Evolutionary conservation across 2,329 filamentous ascomycete genomes (phyloP).

Genomic region (Aureobasidium sp.): DNA sequence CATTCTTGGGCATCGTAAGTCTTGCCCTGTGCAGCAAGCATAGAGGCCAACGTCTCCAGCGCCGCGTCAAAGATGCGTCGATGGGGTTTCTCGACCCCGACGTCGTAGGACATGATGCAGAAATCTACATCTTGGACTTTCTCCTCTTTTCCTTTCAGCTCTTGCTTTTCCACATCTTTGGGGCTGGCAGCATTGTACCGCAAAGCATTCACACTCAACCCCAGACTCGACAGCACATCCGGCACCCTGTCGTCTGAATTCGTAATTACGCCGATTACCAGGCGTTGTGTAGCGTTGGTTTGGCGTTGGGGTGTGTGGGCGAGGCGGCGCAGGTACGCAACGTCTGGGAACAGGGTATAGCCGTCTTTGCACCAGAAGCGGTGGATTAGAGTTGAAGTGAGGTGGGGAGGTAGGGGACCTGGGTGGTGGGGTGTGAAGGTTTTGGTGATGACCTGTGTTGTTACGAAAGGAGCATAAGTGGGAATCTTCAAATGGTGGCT

Average conservation of each 20-base stretch:
- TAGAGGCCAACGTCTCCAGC: slow-evolving; percentile 32
- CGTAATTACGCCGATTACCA: slow-evolving; percentile 50
- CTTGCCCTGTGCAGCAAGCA: slow-evolving; percentile 23
- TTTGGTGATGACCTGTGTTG: slow-evolving; percentile 47
- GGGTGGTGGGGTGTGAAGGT: slow-evolving; percentile 36
- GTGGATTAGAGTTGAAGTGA: slow-evolving; percentile 42
- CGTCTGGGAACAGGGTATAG: slow-evolving; percentile 42
- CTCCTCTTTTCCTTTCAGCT: slow-evolving; percentile 10
- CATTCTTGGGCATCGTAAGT: slow-evolving; percentile 21
- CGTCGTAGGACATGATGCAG: slow-evolving; percentile 54
- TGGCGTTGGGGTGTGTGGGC: slow-evolving; percentile 18
- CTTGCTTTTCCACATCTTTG: too few relatives aligned
- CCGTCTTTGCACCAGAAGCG: slow-evolving; percentile 47
- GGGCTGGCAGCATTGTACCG: slow-evolving; percentile 23
- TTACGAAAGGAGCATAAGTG: not conserved
- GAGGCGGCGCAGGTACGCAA: slow-evolving; percentile 39
- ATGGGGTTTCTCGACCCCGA: slow-evolving; percentile 52
- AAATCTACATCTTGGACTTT: slow-evolving; percentile 42
- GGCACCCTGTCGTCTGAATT: slow-evolving; percentile 56
- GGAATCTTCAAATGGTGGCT: too few relatives aligned
- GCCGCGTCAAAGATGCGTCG: slow-evolving; percentile 48
- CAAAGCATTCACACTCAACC: slow-evolving; percentile 34
- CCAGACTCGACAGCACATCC: slow-evolving; percentile 44
- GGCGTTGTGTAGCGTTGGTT: slow-evolving; percentile 4
- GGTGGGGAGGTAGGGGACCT: slow-evolving; percentile 18